Base-by-base conservation (phyloP, 345 rosid species). In the Eutrema yunnanense region DNA sequence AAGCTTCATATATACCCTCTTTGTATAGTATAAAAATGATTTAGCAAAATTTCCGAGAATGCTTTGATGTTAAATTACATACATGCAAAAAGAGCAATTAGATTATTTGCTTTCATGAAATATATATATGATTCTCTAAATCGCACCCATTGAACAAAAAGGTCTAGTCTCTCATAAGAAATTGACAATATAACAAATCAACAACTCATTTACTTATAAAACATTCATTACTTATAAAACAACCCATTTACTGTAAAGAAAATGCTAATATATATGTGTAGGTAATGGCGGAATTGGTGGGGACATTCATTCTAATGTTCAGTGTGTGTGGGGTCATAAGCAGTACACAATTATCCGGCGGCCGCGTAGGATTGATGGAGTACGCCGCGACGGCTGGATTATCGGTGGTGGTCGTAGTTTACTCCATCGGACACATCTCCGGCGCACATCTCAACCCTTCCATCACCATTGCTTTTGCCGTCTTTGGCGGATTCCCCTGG, bases 361-460 rank as follows among this genome's bases (percentile, higher is more conserved):
- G 88, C 1, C 84, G 83, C 64, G 88, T 74, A 3, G 98, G 90
- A 38, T 77, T 90, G 8, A 63, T 85, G 68, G 97, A 89, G 65
- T 93, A 88, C 52, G 93, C 96, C 5, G 72, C 82, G 33, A 84
- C 92, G 0, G 92, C 92, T 5, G 97, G 96, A 13, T 51, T 87
- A 69, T 81, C 98, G 1, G 85, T 90, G 12, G 81, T 85, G 19
- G 81, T 89, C 8, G 41, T 93, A 6, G 82, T 90, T 65, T 90
- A 80, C 76, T 62, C 87, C 2, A 65, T 89, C 6, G 97, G 97
- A 8, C 87, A 91, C 26, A 90, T 90, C 65, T 90, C 97, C 11
- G 96, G 93, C 32, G 98, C 90, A 2, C 98, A 93, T 73, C 82
- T 93, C 0, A 93, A 90, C 73, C 98, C 98, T 14, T 90, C 94